phyloP scores from a whole-genome alignment of 2,329 filamentous ascomycete species.

The Pseudogymnoascus sp. region DNA sequence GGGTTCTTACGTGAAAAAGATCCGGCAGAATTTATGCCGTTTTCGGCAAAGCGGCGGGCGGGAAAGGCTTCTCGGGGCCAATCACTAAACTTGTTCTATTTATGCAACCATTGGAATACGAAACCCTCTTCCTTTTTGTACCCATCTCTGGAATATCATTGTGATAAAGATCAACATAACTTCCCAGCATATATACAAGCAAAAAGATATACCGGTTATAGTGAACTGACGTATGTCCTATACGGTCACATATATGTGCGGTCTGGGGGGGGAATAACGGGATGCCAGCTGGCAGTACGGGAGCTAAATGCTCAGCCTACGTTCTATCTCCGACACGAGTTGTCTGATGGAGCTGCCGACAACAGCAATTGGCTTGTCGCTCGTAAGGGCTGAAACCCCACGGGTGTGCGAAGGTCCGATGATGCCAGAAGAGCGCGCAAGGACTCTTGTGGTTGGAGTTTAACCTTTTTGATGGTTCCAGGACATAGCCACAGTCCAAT shows the following conservation, averaged over 20 bases:
- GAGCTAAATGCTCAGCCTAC: neutral
- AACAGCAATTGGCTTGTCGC: neutral
- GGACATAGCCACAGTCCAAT: neutral
- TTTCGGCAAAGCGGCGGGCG: neutral
- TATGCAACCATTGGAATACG: conserved; percentile 4
- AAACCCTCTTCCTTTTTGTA: neutral
- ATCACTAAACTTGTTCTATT: conserved; percentile 5
- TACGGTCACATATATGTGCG: neutral
- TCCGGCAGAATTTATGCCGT: neutral
- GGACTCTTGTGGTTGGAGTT: neutral
- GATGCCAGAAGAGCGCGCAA: neutral
- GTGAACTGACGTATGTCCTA: neutral
- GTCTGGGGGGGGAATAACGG: neutral
- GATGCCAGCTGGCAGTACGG: neutral
- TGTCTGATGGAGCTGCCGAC: conserved; percentile 1
- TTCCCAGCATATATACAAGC: neutral
- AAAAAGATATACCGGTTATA: neutral
- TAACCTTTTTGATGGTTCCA: neutral
- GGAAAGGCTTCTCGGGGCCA: neutral
- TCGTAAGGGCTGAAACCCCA: neutral
- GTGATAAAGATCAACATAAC: conserved; percentile 2
- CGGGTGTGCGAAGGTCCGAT: neutral
- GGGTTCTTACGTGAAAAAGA: neutral
- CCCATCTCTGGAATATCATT: neutral
- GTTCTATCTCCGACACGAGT: conserved; percentile 1